Percentiles rank a stretch among this genome's conserved stretches.
Conservation (phyloP, 164 flowering plant genomes). For the Vitis vinifera region DNA sequence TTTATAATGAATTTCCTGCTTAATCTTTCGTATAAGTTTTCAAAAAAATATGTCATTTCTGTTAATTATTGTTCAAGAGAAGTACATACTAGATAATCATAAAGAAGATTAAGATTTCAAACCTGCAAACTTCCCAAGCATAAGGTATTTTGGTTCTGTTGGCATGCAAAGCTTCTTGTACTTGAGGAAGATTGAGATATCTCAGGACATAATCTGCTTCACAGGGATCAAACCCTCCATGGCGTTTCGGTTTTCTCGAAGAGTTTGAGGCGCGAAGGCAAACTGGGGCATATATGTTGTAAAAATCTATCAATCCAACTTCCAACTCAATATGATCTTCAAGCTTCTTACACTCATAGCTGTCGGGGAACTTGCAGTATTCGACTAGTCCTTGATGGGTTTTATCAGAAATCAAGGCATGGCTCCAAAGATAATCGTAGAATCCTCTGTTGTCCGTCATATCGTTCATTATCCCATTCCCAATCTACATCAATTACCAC, state of each 20-base stretch:
- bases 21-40: no score
- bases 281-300: slow-evolving; percentile 47
- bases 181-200: slow-evolving; percentile 26
- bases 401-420: slow-evolving; percentile 47
- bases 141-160: slow-evolving; percentile 19
- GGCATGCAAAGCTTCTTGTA: slow-evolving; percentile 27
- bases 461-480: slow-evolving; percentile 44
- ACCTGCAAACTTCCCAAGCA: slow-evolving; percentile 23
- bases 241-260: background rate
- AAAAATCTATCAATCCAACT: slow-evolving; percentile 19
- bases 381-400: slow-evolving; percentile 18
- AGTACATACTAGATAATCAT: no score
- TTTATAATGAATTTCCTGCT: no score
- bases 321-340: background rate
- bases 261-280: slow-evolving; percentile 16
- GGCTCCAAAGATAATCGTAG: slow-evolving; percentile 37
- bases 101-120: background rate
- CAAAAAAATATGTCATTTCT: no score
- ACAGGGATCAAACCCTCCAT: slow-evolving; percentile 29
- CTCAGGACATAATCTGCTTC: slow-evolving; percentile 7
- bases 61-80: no score
- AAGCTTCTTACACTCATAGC: slow-evolving; percentile 3
- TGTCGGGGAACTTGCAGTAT: slow-evolving; percentile 21
- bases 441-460: slow-evolving; percentile 16
- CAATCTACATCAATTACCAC: slow-evolving; percentile 30